These are phyloP conservation scores for Batkoa obscura DNA, from an alignment of 371 early-diverging fungal species.

Conservation along the genomic window DNA sequence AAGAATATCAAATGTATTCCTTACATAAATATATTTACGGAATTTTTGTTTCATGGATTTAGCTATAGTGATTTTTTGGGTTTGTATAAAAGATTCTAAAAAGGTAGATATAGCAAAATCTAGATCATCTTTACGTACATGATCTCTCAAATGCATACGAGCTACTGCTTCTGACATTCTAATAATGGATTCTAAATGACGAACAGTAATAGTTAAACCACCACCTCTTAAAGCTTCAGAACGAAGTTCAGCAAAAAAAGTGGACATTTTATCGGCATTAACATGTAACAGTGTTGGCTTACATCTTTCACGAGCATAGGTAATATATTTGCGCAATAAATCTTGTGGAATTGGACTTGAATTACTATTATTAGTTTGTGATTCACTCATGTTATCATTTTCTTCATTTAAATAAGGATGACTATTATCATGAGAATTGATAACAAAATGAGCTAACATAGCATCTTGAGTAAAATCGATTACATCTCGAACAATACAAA, in stretches of 20 bases:
- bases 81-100: conserved; percentile 85
- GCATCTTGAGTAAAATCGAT: conserved; percentile 81
- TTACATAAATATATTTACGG: neutral
- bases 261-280: conserved; percentile 71
- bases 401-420: conserved; percentile 45
- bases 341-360: too few species aligned
- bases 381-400: conserved; percentile 1
- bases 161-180: conserved; percentile 97
- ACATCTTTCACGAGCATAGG: conserved; percentile 85
- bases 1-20: too few species aligned
- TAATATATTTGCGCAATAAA: conserved; percentile 32
- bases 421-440: conserved; percentile 73
- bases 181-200: conserved; percentile 96
- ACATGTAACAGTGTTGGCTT: conserved; percentile 71
- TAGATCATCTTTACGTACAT: conserved; percentile 83
- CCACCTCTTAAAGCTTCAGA: conserved; percentile 65
- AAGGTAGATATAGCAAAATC: conserved; percentile 91
- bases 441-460: conserved; percentile 86
- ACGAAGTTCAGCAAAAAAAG: conserved; percentile 84
- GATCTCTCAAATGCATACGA: conserved; percentile 91
- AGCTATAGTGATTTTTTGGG: conserved; percentile 72
- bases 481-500: conserved; percentile 93
- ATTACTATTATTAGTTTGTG: too few species aligned
- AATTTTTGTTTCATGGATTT: neutral
- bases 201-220: conserved; percentile 95